Base-by-base conservation (phyloP, 2,329 filamentous ascomycete species). In the Ceratocystis cacaofunesta region DNA sequence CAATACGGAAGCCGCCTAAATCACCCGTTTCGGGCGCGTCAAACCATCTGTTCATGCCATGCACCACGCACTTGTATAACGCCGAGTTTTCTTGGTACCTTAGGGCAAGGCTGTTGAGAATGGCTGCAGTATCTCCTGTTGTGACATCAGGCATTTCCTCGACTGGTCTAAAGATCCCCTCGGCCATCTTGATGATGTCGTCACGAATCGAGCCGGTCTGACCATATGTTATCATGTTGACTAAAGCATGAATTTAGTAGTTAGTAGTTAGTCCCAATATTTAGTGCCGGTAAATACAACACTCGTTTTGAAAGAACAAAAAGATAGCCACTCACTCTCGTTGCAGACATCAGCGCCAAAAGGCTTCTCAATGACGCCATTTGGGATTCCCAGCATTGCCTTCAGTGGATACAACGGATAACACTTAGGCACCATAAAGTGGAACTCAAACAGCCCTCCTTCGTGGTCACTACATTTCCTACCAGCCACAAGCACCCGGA, bases 371-470 rank as follows among this genome's bases (percentile, higher is more conserved):
- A 58, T 58, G 55, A 58, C 55, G 28, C 55, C 55, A n/a, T 58
- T 58, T 8, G 55, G 55, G 30, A 58, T 58, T 36, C 55, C 55
- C 25, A 58, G 55, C 55, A 58, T 58, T 32, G 55, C 55, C 28
- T 30, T 15, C 17, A 58, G 12, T 30, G 55, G 55, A 28, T 58
- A 58, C 28, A 58, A 6, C 17, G 55, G 55, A 30, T 58, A 58
- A n/a, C 55, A 58, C n/a, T 36, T 58, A 5, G 55, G 55, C 55
- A 58, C 55, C 55, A 58, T 58, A 8, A 58, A 58, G 28, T 58
- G 55, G 55, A 58, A 58, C 55, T 58, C 55, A 58, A 58, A 58
- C 55, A 58, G 55, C 6, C 55, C 55, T 7, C 55, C 55, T 36
- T 58, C 55, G 6, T 58, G 55, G 30, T 58, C 55, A 15, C 55